Percentiles rank a stretch among this genome's conserved stretches.
These are phyloP conservation scores for Dendrostoma leiphaemia DNA, from an alignment of 2,329 filamentous ascomycete genomes.

Conservation along the genomic window DNA sequence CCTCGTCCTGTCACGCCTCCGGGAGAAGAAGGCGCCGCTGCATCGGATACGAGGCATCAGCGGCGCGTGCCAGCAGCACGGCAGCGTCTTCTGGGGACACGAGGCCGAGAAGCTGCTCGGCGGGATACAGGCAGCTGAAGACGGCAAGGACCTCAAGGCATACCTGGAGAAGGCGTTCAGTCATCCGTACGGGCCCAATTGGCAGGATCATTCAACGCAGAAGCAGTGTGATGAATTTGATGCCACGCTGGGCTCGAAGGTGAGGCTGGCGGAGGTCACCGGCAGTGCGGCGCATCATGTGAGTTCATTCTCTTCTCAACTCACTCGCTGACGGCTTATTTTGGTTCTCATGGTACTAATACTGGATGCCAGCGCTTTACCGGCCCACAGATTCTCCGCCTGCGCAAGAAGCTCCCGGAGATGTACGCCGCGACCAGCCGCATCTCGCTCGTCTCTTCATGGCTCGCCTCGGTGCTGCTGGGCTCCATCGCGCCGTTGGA, in stretches of 20 bases:
- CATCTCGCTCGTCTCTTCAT: constrained; percentile 93
- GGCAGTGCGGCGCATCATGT: constrained; percentile 95
- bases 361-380: constrained; percentile 73
- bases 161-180: constrained; percentile 75
- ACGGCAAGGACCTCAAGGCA: constrained; percentile 62
- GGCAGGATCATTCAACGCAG: constrained; percentile 97
- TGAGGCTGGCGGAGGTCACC: constrained; percentile 73
- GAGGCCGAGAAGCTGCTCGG: constrained; percentile 65
- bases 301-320: constrained; percentile 32
- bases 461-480: constrained; percentile 86
- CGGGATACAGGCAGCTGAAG: constrained; percentile 39
- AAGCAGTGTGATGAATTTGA: constrained; percentile 89
- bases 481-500: constrained; percentile 86
- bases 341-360: background rate
- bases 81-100: constrained; percentile 88
- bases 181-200: constrained; percentile 88
- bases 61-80: constrained; percentile 95
- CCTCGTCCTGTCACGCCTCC: constrained; percentile 73
- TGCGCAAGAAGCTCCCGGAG: constrained; percentile 75
- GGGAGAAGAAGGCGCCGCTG: constrained; percentile 69
- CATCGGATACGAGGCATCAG: constrained; percentile 75
- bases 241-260: constrained; percentile 60
- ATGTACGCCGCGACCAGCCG: constrained; percentile 78
- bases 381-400: constrained; percentile 91
- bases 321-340: background rate